Evolutionary conservation across 208 protist genomes (phyloP), one percentile per base, ranked within the genome.

Genomic region (Novymonas esmeraldas): DNA sequence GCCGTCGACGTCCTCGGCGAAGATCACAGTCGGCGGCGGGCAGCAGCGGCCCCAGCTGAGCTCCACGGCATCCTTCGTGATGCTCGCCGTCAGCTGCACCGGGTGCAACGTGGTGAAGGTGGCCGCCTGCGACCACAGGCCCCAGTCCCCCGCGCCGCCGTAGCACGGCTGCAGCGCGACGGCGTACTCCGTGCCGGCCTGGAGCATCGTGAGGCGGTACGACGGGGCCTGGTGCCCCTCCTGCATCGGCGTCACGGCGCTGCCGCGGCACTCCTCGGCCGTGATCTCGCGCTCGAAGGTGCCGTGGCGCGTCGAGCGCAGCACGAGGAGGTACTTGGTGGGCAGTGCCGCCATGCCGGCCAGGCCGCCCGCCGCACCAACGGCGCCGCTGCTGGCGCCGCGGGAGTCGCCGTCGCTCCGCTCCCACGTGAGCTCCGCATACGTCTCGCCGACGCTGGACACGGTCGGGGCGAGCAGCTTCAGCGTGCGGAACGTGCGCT

Each of bases 161-260:
- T 96, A 97, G 60, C 81, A 68, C 20, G 93, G 85, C 76, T 95
- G 91, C 61, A 97, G 57, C 31, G 91, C 89, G 31, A 94, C 74
- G n/a, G 87, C 54, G 78, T 97, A 96, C 64, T 82, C 80, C 31
- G 79, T 92, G 38, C 62, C 83, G 0, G 89, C 83, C 24, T 61
- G 58, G 41, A 97, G 83, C 31, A 77, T 78, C 3, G 83, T 64
- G 10, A 95, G 39, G n/a, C 80, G 56, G 69, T 90, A 96, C 45
- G 51, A 70, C 29, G 46, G 34, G 4, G 44, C 59, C 41, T 45
- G 39, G 41, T 68, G 57, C 4, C n/a, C 11, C 3, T 57, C 50
- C 28, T 24, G 46, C 44, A 46, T 22, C 33, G 42, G 20, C 29
- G 56, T 52, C 44, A 34, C 24, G 9, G 22, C 28, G 31, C 14